Base-by-base conservation (phyloP, 768 basidiomycete species). In the Mycena galopus region DNA sequence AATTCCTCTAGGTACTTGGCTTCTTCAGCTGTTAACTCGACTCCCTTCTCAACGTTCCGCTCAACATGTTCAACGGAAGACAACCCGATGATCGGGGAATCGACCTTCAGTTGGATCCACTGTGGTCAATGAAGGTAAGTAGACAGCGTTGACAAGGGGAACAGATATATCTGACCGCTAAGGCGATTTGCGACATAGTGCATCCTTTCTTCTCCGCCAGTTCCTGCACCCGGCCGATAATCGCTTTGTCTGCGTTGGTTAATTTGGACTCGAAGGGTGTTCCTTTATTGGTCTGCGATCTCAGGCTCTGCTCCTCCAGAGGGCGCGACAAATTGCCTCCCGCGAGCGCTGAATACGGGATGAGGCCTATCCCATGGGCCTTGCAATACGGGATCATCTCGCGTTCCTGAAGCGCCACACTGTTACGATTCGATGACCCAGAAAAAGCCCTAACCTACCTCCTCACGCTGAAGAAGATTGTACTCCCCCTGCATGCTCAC, bases 401-500 rank as follows among this genome's bases (percentile, higher is more conserved):
- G 1, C 83, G 80, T 65, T 88, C 87, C 87, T 87, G 42, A n/a
- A n/a, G n/a, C n/a, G 42, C 7, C 16, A 44, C 7, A n/a, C 7
- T 17, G 37, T 21, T 14, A 33, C 29, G 39, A n/a, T 14, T 9
- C 47, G 25, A 32, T 19, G 30, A 21, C 29, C 30, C 14, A 53
- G 4, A 7, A 33, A 23, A 27, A 9, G 17, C 7, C 42, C 7
- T n/a, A 42, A 14, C 60, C 6, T 11, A 81, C 80, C 78, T 91
- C 88, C 68, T 89, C 86, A 35, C 89, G 83, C 75, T 91, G 91
- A 23, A 90, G 81, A 7, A 89, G 78, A 37, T 83, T 88, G 73
- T 90, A 86, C 67, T 88, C 86, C 51, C 84, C 82, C 78, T 91
- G 90, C 84, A 90, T 89, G 67, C 88, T 86, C 58, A 88, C 82